These are phyloP conservation scores for Cordyceps cateniannulata DNA, from an alignment of 2,329 filamentous ascomycete species.

Conservation along the genomic window DNA sequence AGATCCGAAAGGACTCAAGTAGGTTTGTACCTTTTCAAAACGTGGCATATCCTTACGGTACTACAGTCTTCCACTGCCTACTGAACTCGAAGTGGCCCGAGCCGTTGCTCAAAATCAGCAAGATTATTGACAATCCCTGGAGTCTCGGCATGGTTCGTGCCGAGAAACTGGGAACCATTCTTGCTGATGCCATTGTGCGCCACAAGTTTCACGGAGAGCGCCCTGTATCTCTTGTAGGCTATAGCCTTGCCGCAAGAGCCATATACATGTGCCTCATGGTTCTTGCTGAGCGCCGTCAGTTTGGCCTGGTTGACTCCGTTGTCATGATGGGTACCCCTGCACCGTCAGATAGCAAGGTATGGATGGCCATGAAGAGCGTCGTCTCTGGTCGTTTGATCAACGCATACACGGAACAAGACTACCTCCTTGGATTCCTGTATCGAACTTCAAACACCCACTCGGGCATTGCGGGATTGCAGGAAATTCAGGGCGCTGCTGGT, in stretches of 20 bases:
- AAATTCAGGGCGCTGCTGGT: constrained; percentile 57
- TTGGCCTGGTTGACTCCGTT: constrained; percentile 80
- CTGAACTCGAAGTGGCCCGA: constrained; percentile 55
- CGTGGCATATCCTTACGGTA: constrained; percentile 12
- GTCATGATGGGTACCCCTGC: constrained; percentile 79
- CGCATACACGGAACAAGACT: constrained; percentile 81
- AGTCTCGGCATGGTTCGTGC: constrained; percentile 67
- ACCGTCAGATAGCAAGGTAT: constrained; percentile 64
- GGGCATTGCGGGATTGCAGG: constrained; percentile 78
- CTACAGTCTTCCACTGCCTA: constrained; percentile 48
- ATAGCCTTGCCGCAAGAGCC: constrained; percentile 72
- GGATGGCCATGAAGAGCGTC: constrained; percentile 71
- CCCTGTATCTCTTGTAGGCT: constrained; percentile 73
- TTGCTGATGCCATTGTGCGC: constrained; percentile 77
- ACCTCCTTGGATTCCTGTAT: constrained; percentile 82
- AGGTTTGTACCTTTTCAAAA: constrained; percentile 21
- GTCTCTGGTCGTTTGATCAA: constrained; percentile 83
- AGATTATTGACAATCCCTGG: constrained; percentile 77
- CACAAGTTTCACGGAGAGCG: constrained; percentile 73
- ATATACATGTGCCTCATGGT: constrained; percentile 79
- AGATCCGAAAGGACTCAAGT: constrained; percentile 42
- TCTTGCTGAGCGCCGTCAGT: constrained; percentile 73
- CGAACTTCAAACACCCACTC: constrained; percentile 74
- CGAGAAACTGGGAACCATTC: constrained; percentile 63
- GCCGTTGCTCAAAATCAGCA: constrained; percentile 59